These are phyloP conservation scores for Colletotrichum australisinense DNA, from an alignment of 2,329 filamentous ascomycete species.

Conservation along the genomic window DNA sequence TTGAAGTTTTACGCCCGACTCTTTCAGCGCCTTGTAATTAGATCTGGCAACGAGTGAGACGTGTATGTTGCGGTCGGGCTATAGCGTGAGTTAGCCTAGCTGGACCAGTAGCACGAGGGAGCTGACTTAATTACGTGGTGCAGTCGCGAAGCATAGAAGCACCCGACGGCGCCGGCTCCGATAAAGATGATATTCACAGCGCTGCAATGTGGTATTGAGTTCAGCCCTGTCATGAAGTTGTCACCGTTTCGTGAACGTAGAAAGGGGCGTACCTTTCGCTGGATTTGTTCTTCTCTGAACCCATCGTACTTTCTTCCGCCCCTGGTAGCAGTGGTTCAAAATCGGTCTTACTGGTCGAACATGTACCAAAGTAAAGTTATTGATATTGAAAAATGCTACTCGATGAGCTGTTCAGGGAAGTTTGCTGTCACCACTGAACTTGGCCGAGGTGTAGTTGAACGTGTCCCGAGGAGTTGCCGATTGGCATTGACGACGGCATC, in stretches of 20 bases:
- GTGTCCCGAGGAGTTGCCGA: not conserved
- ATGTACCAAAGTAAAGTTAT: not conserved
- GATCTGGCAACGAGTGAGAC: conserved; percentile 80
- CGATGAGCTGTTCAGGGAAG: not conserved
- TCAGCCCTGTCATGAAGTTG: not conserved
- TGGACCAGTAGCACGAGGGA: not conserved
- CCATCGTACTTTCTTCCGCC: not conserved
- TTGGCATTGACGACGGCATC: not conserved
- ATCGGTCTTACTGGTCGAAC: not conserved
- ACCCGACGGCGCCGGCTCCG: conserved; percentile 78
- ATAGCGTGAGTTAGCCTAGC: conserved; percentile 33
- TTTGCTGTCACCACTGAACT: not conserved
- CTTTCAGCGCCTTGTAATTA: conserved; percentile 74
- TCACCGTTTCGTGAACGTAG: not conserved
- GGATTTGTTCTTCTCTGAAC: not conserved
- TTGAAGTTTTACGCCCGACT: conserved; percentile 70
- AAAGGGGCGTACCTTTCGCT: conserved; percentile 7
- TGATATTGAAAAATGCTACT: not conserved
- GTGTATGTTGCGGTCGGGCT: conserved; percentile 63
- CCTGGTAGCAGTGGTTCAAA: not conserved
- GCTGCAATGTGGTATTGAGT: conserved; percentile 39
- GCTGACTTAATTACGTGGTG: conserved; percentile 59
- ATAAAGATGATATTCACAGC: conserved; percentile 73
- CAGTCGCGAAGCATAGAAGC: conserved; percentile 77
- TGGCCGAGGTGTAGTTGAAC: not conserved